These are phyloP conservation scores for Rossbeevera mucosa DNA, from an alignment of 768 basidiomycete genomes.

Conservation along the genomic window DNA sequence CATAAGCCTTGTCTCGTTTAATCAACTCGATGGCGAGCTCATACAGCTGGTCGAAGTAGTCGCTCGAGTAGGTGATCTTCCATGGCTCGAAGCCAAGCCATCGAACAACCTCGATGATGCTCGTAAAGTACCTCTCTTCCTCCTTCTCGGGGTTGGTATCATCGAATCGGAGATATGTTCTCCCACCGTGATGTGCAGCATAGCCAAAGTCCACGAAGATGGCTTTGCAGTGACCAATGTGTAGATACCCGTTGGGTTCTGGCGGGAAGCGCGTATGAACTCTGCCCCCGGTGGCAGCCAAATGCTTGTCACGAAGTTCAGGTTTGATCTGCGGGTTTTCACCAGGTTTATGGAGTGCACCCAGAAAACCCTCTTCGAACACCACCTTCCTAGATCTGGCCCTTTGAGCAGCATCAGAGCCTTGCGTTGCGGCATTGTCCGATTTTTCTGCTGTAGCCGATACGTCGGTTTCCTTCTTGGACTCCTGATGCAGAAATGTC, in stretches of 20 bases:
- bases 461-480: constrained; percentile 41
- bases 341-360: constrained; percentile 87
- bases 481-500: constrained; percentile 36
- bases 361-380: constrained; percentile 94
- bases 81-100: constrained; percentile 99
- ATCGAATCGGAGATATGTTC: constrained; percentile 92
- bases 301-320: constrained; percentile 73
- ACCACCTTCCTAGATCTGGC: constrained; percentile 52
- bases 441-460: constrained; percentile 3
- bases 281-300: constrained; percentile 71
- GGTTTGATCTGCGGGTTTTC: constrained; percentile 85
- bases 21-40: constrained; percentile 86
- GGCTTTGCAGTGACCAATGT: constrained; percentile 96
- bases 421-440: constrained; percentile 23
- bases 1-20: constrained; percentile 87
- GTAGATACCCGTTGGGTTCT: constrained; percentile 95
- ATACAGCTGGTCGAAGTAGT: constrained; percentile 87
- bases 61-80: constrained; percentile 98
- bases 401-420: constrained; percentile 35
- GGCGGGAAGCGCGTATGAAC: constrained; percentile 98
- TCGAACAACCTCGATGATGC: constrained; percentile 88
- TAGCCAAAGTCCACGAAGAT: constrained; percentile 99
- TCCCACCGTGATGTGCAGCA: constrained; percentile 88
- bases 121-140: constrained; percentile 93
- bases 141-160: constrained; percentile 99